Evolutionary conservation across 305 asterid genomes (phyloP), one percentile per base, ranked within the genome.

Genomic region (Fraxinus greggii): DNA sequence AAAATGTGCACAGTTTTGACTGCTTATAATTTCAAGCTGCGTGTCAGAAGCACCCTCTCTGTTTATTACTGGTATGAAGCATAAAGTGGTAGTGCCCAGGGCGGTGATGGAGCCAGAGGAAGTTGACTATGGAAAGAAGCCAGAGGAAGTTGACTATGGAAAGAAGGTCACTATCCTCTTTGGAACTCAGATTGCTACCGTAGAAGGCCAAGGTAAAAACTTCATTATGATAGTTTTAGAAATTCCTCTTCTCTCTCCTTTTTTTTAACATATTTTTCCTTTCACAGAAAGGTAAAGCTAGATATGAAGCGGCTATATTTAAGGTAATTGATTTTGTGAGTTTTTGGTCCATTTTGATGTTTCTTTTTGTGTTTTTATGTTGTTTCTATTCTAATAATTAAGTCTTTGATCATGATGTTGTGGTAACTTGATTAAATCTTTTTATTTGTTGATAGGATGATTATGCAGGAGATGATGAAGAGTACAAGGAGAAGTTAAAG

Each of bases 131-230:
- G 98, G 98, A 63, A 90, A 80, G 86, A 89, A 89, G 88, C 86
- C 88, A 75, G 97, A 92, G 82, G 98, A 92, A 31, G 87, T 85
- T 56, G 97, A 93, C 74, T 97, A 90, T 86, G 98, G 98, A 63
- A 90, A 88, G 90, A 95, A 85, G 76, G 94, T 96, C 70, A 87
- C 97, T 84, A 85, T 96, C 84, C 91, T 96, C 86, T 94, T 86
- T 12, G 98, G 99, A 5, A 94, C 99, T 1, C 98, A 94, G 89
- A 96, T 98, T 72, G 98, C 98, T 45, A 94, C 98, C 24, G 98
- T 97, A 42, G 99, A 96, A 86, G 97, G 99, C 81, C 12, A 93
- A 94, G 97, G 99, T 93, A 86, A 63, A 63, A 8, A 8, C 17
- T 24, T 7, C 3, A 23, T 9, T 56, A 1, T 8, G 72, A 63